A percentile compares a stretch with the other conserved stretches of the same genome.
Conservation (phyloP, 2,329 filamentous ascomycete genomes). For the Fusarium tupiense region DNA sequence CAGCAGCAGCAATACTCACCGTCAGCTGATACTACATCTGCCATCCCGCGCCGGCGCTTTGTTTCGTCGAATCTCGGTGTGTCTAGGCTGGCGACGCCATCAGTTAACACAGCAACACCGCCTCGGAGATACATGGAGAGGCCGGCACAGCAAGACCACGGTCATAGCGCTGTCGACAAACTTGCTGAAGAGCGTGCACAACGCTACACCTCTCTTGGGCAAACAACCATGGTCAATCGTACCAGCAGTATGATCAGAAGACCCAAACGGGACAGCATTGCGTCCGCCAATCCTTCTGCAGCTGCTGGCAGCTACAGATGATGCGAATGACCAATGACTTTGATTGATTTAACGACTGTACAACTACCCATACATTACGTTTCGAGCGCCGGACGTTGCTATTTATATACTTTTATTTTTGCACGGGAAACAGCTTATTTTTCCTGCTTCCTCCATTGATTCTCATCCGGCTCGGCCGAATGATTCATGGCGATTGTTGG, state of each 20-base stretch:
- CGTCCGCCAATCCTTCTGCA: constrained; percentile 50
- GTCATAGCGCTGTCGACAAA: constrained; percentile 41
- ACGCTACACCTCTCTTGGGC: constrained; percentile 57
- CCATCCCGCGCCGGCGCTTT: constrained; percentile 63
- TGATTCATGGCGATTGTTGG: constrained; percentile 38
- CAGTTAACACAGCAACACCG: constrained; percentile 50
- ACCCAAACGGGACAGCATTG: constrained; percentile 54
- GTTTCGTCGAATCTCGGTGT: constrained; percentile 58
- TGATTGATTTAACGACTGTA: constrained; percentile 43
- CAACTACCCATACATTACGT: constrained; percentile 37
- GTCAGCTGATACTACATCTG: constrained; percentile 31
- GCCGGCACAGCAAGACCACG: constrained; percentile 49
- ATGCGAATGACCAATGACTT: constrained; percentile 46
- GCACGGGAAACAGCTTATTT: constrained; percentile 25
- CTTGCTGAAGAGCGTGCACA: constrained; percentile 41
- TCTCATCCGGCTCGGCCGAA: constrained; percentile 32
- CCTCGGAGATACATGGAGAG: constrained; percentile 57
- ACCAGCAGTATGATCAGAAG: constrained; percentile 58
- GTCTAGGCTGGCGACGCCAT: constrained; percentile 56
- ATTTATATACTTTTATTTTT: constrained; percentile 44
- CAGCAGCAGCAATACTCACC: constrained; percentile 35
- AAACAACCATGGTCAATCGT: constrained; percentile 54
- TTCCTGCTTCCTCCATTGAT: constrained; percentile 14
- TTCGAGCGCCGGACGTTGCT: constrained; percentile 46
- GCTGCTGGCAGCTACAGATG: constrained; percentile 58